Evolutionary conservation across 139 green algal species (phyloP).

Genomic region (Mesotaenium endlicherianum): DNA sequence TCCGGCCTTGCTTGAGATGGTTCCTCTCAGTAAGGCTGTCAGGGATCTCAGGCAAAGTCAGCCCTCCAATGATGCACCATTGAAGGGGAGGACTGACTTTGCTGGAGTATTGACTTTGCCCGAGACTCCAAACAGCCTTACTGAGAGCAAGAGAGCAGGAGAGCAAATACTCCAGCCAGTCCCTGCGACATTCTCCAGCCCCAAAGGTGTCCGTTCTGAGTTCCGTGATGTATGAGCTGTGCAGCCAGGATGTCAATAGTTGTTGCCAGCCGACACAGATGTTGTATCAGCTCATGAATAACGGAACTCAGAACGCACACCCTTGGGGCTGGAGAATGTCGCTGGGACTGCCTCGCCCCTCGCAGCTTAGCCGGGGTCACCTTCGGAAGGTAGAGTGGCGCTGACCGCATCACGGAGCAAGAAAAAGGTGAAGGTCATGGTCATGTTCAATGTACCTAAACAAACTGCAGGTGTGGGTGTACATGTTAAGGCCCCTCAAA

Average conservation of each 20-base stretch:
- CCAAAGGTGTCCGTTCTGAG: constrained; percentile 48
- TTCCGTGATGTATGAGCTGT: constrained; percentile 69
- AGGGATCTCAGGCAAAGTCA: constrained; percentile 74
- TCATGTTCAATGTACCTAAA: no score
- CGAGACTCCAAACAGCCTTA: no score
- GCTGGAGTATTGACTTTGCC: no score
- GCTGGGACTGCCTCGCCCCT: constrained; percentile 51
- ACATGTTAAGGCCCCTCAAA: no score
- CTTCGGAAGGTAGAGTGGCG: constrained; percentile 54
- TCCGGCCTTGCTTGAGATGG: constrained; percentile 46
- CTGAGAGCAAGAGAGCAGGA: no score
- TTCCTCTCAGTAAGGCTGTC: constrained; percentile 73
- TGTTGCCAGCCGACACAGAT: constrained; percentile 68
- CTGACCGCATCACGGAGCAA: no score
- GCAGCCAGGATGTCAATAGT: constrained; percentile 66
- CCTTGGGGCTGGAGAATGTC: constrained; percentile 63
- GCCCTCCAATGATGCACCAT: constrained; percentile 60
- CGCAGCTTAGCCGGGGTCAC: constrained; percentile 44
- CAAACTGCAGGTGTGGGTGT: no score
- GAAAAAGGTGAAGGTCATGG: no score
- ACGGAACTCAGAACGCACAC: constrained; percentile 57
- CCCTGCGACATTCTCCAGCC: constrained; percentile 66
- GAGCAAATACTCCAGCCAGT: constrained; percentile 55
- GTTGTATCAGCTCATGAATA: constrained; percentile 70
- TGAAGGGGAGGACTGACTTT: no score